Percentiles rank a stretch among this genome's conserved stretches.
phyloP scores from a whole-genome alignment of 768 basidiomycete species.

The Naganishia vaughanmartiniae region DNA sequence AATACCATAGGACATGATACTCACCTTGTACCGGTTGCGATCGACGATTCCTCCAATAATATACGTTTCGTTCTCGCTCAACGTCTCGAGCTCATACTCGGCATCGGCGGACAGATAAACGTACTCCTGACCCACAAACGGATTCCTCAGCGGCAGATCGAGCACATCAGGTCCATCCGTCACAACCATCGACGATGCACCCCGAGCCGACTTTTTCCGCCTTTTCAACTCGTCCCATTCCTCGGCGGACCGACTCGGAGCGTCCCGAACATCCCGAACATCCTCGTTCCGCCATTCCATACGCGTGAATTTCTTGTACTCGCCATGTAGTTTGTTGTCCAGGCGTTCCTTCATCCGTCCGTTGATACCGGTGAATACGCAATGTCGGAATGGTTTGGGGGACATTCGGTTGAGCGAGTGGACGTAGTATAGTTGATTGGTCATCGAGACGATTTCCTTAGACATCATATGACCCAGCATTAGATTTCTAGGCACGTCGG shows the following conservation, averaged over 20 bases:
- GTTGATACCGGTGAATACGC: conserved; percentile 78
- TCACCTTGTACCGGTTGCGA: conserved; percentile 90
- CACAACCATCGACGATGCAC: background rate
- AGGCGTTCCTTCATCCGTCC: conserved; percentile 67
- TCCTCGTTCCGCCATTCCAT: conserved; percentile 51
- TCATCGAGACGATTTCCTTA: conserved; percentile 86
- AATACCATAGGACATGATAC: conserved; percentile 66
- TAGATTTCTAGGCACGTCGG: background rate
- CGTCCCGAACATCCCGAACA: conserved; percentile 12
- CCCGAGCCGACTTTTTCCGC: background rate
- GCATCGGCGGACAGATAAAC: conserved; percentile 96
- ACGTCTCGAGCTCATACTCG: conserved; percentile 74
- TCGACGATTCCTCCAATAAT: conserved; percentile 95
- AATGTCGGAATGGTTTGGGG: conserved; percentile 63
- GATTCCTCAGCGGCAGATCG: conserved; percentile 20
- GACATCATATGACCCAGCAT: background rate
- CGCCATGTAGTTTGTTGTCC: conserved; percentile 64
- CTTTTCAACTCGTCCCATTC: conserved; percentile 14
- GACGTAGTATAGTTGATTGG: conserved; percentile 83
- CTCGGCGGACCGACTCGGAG: conserved; percentile 2
- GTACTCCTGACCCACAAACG: conserved; percentile 55
- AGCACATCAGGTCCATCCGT: conserved; percentile 11
- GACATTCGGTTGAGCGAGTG: conserved; percentile 83
- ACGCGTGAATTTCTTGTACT: conserved; percentile 74
- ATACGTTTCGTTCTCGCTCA: conserved; percentile 80